phyloP scores from a whole-genome alignment of 306 rosid species.

The Fragaria vesca region DNA sequence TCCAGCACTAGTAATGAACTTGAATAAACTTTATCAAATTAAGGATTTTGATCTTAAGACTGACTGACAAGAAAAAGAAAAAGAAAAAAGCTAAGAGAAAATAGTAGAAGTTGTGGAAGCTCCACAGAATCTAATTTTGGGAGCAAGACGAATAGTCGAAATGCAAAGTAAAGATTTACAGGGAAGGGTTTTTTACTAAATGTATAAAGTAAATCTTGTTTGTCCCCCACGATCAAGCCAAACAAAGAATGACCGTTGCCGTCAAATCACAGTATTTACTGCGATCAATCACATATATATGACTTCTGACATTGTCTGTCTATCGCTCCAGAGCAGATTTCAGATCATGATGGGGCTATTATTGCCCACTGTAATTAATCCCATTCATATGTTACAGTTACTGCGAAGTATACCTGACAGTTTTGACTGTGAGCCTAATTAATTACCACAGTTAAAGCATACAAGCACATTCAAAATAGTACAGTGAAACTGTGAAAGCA shows the following conservation, averaged over 20 bases:
- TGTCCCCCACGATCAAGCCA: not conserved
- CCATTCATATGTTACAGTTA: not conserved
- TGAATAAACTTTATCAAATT: no score
- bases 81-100: not conserved
- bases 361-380: not conserved
- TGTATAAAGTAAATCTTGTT: no score
- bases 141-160: not conserved
- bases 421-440: not conserved
- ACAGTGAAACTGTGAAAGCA: not conserved
- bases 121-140: no score
- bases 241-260: conserved; percentile 1
- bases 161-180: no score
- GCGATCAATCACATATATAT: not conserved
- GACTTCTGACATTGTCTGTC: not conserved
- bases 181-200: not conserved
- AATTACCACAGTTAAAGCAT: not conserved
- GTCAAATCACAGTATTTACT: conserved; percentile 12
- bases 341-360: conserved; percentile 20
- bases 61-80: not conserved
- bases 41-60: no score
- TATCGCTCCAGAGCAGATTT: not conserved
- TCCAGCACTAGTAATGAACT: no score
- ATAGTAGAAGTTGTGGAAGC: not conserved
- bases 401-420: not conserved
- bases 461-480: no score